Conservation (phyloP, 2,329 filamentous ascomycete species). For the Colletotrichum horii region DNA sequence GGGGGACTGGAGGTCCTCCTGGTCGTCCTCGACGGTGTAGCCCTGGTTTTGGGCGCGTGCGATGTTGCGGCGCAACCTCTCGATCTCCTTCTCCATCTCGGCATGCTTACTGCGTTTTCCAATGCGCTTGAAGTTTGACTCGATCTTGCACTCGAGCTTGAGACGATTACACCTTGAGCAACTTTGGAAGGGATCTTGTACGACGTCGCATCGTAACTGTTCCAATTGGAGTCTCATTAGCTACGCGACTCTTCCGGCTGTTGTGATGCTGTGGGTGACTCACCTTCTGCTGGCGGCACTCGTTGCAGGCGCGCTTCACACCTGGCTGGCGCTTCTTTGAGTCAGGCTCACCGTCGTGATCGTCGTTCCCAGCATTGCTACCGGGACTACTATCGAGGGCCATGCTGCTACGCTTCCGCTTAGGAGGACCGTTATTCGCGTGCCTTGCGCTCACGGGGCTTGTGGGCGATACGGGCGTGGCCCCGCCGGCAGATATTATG, state of each 20-base stretch:
- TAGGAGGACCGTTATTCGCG: constrained; percentile 49
- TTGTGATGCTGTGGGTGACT: constrained; percentile 35
- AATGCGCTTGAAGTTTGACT: constrained; percentile 85
- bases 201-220: constrained; percentile 82
- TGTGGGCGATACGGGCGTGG: constrained; percentile 58
- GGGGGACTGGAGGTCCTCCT: constrained; percentile 66
- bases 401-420: constrained; percentile 64
- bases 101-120: constrained; percentile 84
- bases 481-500: constrained; percentile 49
- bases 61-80: constrained; percentile 67
- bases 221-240: constrained; percentile 7
- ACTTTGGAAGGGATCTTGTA: constrained; percentile 79
- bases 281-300: constrained; percentile 87
- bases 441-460: constrained; percentile 60
- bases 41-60: constrained; percentile 65
- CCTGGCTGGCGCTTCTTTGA: constrained; percentile 67
- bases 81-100: constrained; percentile 86
- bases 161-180: constrained; percentile 81
- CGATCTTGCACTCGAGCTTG: constrained; percentile 84
- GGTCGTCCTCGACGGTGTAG: constrained; percentile 57
- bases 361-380: constrained; percentile 63
- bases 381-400: constrained; percentile 66
- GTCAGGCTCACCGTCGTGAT: constrained; percentile 59
- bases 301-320: constrained; percentile 82
- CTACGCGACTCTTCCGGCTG: background rate